Base-by-base conservation (phyloP, 371 early-diverging fungal species). In the Rhizopus sp. region DNA sequence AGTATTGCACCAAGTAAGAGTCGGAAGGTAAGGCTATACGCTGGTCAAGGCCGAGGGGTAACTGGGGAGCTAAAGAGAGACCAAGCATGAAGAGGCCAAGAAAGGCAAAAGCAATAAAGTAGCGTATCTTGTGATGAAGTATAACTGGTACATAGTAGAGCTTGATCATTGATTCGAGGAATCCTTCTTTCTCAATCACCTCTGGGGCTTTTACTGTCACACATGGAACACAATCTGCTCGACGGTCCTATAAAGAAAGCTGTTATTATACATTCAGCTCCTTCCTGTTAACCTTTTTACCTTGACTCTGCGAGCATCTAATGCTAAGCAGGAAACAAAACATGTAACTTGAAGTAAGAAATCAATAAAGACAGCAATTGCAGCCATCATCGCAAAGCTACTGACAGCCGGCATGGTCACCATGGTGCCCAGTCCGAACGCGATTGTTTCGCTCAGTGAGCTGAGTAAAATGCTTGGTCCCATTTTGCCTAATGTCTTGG, bases 331-430 rank as follows among this genome's bases (percentile, higher is more conserved):
- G 1, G 88, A 78, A 9, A 89, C 77, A 61, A 91, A 89, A 5
- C 81, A 81, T 1, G 89, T 91, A 12, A 88, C 84, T 61, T 91
- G 90, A 4, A 90, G 78, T n/a, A 85, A 32, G 59, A 89, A 88
- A 53, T 89, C 86, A 6, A 88, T 73, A 73, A 85, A 85, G 3
- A 91, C 83, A 34, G 91, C 89, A 63, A 87, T 69, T 0, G 89
- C 82, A 5, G 91, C 90, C 47, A 86, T 87, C 62, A 87, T 72
- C 12, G 88, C 86, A 78, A 91, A 91, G 29, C 83, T 81, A 50
- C 87, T 84, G 23, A 91, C 90, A 16, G 90, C 90, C 1, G 91
- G 91, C 89, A 90, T 91, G 2, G 83, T 82, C 4, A 91, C 88
- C 46, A 88, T 53, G 0, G 80, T 81, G 5, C 89, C 91, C 7